Evolutionary conservation across 805 yeast genomes (phyloP), one percentile per base, ranked within the genome.

Genomic region (Debaryomyces maramus): DNA sequence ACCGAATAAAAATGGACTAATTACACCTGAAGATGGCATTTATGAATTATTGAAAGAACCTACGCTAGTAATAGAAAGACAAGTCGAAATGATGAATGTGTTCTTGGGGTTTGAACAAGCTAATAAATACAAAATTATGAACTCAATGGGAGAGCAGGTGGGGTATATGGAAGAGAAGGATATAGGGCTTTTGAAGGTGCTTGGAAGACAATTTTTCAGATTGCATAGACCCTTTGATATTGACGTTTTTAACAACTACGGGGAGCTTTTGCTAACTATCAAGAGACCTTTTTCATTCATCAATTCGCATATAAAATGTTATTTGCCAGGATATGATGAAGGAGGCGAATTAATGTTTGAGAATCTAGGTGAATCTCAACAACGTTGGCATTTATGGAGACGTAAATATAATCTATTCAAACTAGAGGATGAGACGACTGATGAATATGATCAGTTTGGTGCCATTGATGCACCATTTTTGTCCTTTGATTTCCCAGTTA

Each of bases 381-480:
- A 93, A 61, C 82, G 85, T 48, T 93, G 97, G 97, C 98, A 93
- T 66, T 69, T 84, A 30, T 90, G 97, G 96, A 76, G 98, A 57
- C 72, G 99, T 42, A 67, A 84, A 35, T 93, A 93, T 61, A 88
- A 90, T 54, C 67, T 93, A 51, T 93, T 87, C 57, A 69, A 76
- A 48, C 59, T 71, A 36, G 71, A 70, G 19, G 69, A 64, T 29
- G 70, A 64, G 17, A 51, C 52, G 23, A 57, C 68, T 5, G 70
- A 72, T 18, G 72, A 65, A 14, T 84, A 77, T 57, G 73, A 76
- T 19, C 98, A 93, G 59, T 93, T 83, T 68, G 97, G 97, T 19
- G 74, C 72, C 7, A 83, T 93, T 32, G 97, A 93, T 64, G 80
- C 96, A 0, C 91, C 91, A 2, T 84, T 91, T 44, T 65, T 93